Evolutionary conservation across 495 filamentous ascomycete species (phyloP).

Genomic region (Pseudevernia furfuracea): DNA sequence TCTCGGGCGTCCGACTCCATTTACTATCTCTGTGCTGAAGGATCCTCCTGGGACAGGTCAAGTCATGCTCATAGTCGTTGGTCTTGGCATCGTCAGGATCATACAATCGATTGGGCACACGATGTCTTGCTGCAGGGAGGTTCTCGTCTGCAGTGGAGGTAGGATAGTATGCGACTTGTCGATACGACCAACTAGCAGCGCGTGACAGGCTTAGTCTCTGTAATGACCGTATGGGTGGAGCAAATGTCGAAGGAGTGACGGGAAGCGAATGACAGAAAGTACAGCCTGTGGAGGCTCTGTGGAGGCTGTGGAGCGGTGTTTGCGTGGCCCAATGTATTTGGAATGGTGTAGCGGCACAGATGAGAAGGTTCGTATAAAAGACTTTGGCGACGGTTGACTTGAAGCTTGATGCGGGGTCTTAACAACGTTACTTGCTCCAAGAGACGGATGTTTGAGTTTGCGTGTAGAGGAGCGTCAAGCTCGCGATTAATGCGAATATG

Average conservation of each 20-base stretch:
- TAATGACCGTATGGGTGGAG: neutral
- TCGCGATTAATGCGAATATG: neutral
- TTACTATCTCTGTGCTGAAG: neutral
- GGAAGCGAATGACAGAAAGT: neutral
- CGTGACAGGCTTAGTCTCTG: neutral
- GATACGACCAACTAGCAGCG: neutral
- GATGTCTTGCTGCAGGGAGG: neutral
- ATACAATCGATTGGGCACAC: neutral
- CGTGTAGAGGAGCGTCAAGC: slow-evolving; percentile 1
- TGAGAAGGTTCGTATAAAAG: neutral
- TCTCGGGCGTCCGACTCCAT: slow-evolving; percentile 23
- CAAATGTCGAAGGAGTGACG: neutral
- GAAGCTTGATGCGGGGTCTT: neutral
- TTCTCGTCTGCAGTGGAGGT: neutral
- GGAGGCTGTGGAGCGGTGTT: neutral
- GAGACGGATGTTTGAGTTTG: neutral
- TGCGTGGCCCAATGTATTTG: neutral
- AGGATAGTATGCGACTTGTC: neutral
- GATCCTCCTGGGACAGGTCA: neutral
- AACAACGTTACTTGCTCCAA: neutral
- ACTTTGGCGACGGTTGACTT: neutral
- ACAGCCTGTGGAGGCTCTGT: neutral
- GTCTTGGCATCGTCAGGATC: neutral
- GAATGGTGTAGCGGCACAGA: neutral
- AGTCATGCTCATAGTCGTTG: slow-evolving; percentile 6